These are phyloP conservation scores for Fusarium hostae DNA, from an alignment of 2,329 filamentous ascomycete genomes.

Conservation along the genomic window DNA sequence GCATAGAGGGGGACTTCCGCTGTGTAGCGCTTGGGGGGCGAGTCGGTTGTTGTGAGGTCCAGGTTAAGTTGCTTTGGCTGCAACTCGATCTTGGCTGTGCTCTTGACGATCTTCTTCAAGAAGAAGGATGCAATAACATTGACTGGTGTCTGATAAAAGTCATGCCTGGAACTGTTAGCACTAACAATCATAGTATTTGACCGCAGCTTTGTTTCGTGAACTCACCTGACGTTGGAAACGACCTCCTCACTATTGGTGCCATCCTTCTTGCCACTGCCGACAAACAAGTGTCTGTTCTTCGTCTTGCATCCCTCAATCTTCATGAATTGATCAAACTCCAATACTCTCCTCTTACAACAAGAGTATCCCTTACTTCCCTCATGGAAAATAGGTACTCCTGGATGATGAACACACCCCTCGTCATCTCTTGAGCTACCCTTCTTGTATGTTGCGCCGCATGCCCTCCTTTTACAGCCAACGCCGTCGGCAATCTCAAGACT, in stretches of 20 bases:
- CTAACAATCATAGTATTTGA: neutral
- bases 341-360: constrained; percentile 93
- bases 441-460: constrained; percentile 75
- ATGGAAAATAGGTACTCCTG: constrained; percentile 92
- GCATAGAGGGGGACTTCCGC: constrained; percentile 80
- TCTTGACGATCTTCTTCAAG: constrained; percentile 95
- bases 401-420: constrained; percentile 89
- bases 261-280: constrained; percentile 78
- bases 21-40: constrained; percentile 80
- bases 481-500: constrained; percentile 77
- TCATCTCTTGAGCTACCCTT: constrained; percentile 69
- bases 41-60: constrained; percentile 86
- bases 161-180: constrained; percentile 59
- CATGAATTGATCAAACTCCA: constrained; percentile 99
- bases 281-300: constrained; percentile 84
- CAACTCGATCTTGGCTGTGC: constrained; percentile 78
- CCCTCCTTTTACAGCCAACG: constrained; percentile 79
- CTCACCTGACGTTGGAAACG: constrained; percentile 79
- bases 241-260: constrained; percentile 73
- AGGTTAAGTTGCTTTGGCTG: constrained; percentile 71
- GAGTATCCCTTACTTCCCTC: constrained; percentile 98
- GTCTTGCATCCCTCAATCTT: constrained; percentile 91
- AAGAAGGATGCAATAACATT: constrained; percentile 92
- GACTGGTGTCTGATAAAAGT: constrained; percentile 93
- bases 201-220: neutral